Evolutionary conservation across 495 filamentous ascomycete genomes (phyloP), one percentile per base, ranked within the genome.

Genomic region (Lineolata rhizophorae): DNA sequence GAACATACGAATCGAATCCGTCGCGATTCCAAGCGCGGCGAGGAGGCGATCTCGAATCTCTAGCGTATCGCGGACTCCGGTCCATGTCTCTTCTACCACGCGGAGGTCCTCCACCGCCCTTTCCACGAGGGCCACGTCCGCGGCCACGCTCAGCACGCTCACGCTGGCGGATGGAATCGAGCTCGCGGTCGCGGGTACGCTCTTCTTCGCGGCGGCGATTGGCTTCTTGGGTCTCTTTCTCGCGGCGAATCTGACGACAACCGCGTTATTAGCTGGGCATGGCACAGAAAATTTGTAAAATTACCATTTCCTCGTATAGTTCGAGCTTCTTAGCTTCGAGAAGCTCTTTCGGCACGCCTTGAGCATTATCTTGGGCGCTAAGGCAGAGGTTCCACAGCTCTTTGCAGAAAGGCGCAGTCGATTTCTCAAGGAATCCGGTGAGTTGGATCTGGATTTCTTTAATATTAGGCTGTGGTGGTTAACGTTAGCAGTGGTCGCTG

Each of bases 321-420:
- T 95, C 87, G 14, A 76, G 56, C 54, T 94, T 97, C 61, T 97
- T 97, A 3, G 84, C 81, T 48, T 95, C 90, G 4, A 97, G 49
- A 20, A 97, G 58, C 53, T 95, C 85, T 48, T 90, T 83, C 0
- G 87, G 87, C 22, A 99, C 80, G 28, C 85, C 85, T 50, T 84
- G 76, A 1, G 76, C 67, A 48, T 72, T 93, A 29, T 65, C 59
- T 51, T 99, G 87, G 10, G 78, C 87, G 46, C 84, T 94, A 24
- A 95, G 57, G 38, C 82, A 78, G 11, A 94, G 57, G 26, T 66
- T 75, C 87, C 87, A 99, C 0, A 99, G 58, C 38, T 92, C 79
- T 47, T 90, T 82, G 56, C 87, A 94, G 51, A 99, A 99, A 4
- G 62, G 57, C 6, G 82, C 57, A 0, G 84, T 87, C 42, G 93